Base-by-base conservation (phyloP, 129 eudicot genomes). In the Escallonia herrerae region DNA sequence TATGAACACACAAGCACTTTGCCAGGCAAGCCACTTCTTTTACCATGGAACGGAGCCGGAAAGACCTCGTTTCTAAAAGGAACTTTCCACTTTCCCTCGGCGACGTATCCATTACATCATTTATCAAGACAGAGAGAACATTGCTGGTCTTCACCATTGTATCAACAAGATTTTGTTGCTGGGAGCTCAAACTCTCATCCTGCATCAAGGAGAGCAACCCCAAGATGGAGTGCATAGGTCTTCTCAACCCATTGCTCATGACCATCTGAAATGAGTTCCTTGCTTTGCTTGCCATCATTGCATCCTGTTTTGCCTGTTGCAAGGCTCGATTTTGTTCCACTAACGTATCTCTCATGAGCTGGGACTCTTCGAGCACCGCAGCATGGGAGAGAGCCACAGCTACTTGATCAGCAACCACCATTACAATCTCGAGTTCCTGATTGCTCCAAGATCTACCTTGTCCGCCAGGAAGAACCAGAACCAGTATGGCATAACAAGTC, bases 311-410 rank as follows among this genome's bases (percentile, higher is more conserved):
- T 7, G 95, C 91, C 48, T 74, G 83, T 58, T 84, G 80, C 58
- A 87, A 74, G 0, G 89, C 89, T 60, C 77, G 85, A 58, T 87
- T 87, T 72, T 87, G 95, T 47, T 80, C 86, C 11, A 58, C 89
- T 58, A 87, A 44, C 55, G 72, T 84, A 14, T 87, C 95, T 58
- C 89, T 79, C 91, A 87, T 84, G 33, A 74, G 82, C 52, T 80
- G 80, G 11, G 95, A 84, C 62, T 87, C 95, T 74, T 84, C 91
- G 4, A 87, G 80, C 48, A 87, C 88, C 7, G 95, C 87, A 56
- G 95, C 95, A 33, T 87, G 95, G 8, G 95, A 87, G 39, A 87
- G 79, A 1, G 95, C 95, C 69, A 87, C 91, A 6, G 95, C 95
- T 40, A 87, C 95, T 62, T 87, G 95, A 58, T 87, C 95, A 14